A percentile compares a stretch with the other conserved stretches of the same genome.
These are phyloP conservation scores for Lichtheimia ornata DNA, from an alignment of 371 early-diverging fungal species.

Conservation along the genomic window DNA sequence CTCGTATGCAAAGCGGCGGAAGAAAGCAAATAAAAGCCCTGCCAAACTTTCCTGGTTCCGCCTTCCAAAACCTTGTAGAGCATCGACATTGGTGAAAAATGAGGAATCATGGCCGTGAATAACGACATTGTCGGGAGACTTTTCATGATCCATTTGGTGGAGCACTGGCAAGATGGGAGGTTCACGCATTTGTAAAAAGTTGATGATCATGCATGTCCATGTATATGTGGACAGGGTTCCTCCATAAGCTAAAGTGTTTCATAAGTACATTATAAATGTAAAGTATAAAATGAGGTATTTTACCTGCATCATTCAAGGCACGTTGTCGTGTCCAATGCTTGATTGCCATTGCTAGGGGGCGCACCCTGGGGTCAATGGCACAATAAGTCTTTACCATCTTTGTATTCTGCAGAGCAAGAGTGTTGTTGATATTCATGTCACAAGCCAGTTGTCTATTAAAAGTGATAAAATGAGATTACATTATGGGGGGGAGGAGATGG, in stretches of 20 bases:
- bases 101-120: constrained; percentile 6
- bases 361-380: constrained; percentile 76
- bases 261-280: not conserved
- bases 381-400: constrained; percentile 75
- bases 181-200: constrained; percentile 86
- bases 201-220: constrained; percentile 90
- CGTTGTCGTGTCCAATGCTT: constrained; percentile 83
- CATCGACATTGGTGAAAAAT: constrained; percentile 71
- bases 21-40: constrained; percentile 80
- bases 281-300: not conserved
- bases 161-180: constrained; percentile 90
- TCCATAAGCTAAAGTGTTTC: constrained; percentile 65
- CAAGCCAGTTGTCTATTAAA: constrained; percentile 56
- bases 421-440: constrained; percentile 85
- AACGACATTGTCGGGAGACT: constrained; percentile 6
- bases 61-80: constrained; percentile 65
- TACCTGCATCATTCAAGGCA: constrained; percentile 70
- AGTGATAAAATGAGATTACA: no score
- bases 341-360: constrained; percentile 72
- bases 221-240: constrained; percentile 92
- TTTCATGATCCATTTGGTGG: constrained; percentile 51
- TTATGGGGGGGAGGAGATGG: no score
- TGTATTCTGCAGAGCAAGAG: constrained; percentile 78
- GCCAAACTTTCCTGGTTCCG: constrained; percentile 76
- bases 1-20: constrained; percentile 76